Conservation (phyloP, 2,329 filamentous ascomycete genomes). For the Sporothrix pallida region DNA sequence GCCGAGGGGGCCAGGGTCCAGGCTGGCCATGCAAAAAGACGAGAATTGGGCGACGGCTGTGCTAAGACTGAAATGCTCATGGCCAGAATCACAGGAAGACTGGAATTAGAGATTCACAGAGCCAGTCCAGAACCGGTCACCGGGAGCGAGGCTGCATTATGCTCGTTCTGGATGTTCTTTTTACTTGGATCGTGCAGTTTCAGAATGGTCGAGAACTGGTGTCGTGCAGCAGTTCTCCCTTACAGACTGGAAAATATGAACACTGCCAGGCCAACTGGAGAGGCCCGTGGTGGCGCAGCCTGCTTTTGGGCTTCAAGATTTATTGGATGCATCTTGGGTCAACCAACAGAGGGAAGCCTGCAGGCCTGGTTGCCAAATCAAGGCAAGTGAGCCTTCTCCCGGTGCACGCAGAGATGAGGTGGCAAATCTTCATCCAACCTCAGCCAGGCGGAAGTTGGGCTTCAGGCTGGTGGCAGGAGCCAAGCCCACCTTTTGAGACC, state of each 20-base stretch:
- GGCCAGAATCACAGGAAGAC: no score
- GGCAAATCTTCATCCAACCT: constrained; percentile 16
- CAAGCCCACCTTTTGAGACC: not conserved
- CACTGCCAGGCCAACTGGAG: not conserved
- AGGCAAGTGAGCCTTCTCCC: not conserved
- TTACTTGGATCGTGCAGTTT: not conserved
- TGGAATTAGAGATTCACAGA: no score
- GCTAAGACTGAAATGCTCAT: no score
- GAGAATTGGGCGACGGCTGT: no score
- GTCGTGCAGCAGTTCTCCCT: not conserved
- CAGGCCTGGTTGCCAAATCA: not conserved
- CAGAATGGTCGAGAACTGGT: not conserved
- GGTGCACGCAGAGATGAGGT: not conserved
- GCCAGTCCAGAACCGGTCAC: not conserved
- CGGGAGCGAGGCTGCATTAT: not conserved
- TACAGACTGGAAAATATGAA: not conserved
- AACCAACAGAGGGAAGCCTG: not conserved
- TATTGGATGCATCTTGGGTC: not conserved
- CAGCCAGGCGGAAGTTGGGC: constrained; percentile 4
- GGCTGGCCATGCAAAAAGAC: not conserved
- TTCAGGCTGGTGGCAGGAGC: not conserved
- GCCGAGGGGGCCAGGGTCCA: not conserved
- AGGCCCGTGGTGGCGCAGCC: constrained; percentile 13
- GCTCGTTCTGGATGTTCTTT: not conserved
- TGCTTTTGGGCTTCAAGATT: not conserved